Percentiles rank a stretch among this genome's conserved stretches.
Conservation (phyloP, 352 stramenopile species). For the Thraustochytrium sp. region DNA sequence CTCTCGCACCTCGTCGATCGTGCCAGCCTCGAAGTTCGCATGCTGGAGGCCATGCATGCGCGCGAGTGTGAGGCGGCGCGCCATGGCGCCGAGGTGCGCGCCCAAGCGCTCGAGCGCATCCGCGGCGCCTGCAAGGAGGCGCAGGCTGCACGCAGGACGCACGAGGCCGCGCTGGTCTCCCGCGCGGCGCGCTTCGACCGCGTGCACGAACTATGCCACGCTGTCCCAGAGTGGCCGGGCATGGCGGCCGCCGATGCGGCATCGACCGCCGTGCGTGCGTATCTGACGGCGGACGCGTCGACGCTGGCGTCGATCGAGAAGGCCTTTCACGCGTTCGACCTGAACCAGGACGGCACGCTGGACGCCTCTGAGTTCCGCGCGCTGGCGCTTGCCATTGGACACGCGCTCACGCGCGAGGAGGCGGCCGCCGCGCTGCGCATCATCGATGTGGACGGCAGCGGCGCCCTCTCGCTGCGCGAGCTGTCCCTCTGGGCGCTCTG, state of each 20-base stretch:
- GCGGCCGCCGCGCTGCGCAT: neutral
- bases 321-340: constrained; percentile 13
- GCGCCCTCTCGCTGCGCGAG: neutral
- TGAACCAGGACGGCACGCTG: neutral
- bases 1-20: neutral
- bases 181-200: neutral
- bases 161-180: neutral
- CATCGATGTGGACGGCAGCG: constrained; percentile 28
- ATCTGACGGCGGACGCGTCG: neutral
- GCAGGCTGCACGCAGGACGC: neutral
- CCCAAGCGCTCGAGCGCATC: too few relatives aligned
- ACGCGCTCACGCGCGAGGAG: constrained; percentile 2
- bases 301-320: neutral
- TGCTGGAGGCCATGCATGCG: neutral
- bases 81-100: neutral
- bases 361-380: neutral
- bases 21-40: neutral
- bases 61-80: neutral
- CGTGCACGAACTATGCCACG: neutral
- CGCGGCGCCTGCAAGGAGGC: too few relatives aligned
- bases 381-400: neutral
- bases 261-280: neutral
- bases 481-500: constrained; percentile 17
- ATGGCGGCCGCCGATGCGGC: neutral
- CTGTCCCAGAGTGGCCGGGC: neutral